phyloP scores from a whole-genome alignment of 1,139 yeast genomes.

The Maudiozyma humilis region DNA sequence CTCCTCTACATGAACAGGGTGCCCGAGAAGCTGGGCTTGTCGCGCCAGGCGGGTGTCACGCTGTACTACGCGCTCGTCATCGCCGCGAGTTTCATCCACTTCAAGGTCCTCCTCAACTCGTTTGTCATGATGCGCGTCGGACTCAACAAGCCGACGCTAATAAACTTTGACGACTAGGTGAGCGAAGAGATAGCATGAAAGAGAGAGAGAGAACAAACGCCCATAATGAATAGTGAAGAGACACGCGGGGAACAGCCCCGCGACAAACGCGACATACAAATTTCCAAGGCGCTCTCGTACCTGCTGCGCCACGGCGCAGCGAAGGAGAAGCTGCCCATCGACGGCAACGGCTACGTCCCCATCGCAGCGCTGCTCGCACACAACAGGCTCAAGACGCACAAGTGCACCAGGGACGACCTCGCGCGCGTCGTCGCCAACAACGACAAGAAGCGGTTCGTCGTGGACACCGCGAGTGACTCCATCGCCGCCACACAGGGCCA shows the following conservation, averaged over 20 bases:
- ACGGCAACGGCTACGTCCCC: conserved; percentile 56
- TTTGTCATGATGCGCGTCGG: conserved; percentile 13
- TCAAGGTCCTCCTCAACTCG: conserved; percentile 10
- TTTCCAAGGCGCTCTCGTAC: conserved; percentile 69
- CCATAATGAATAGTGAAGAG: neutral
- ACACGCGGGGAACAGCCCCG: neutral
- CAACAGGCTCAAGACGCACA: conserved; percentile 48
- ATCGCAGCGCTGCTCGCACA: conserved; percentile 48
- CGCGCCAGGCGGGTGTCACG: conserved; percentile 83
- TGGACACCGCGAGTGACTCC: conserved; percentile 31
- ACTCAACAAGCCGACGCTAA: conserved; percentile 10
- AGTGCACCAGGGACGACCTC: conserved; percentile 51
- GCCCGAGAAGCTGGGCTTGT: conserved; percentile 59
- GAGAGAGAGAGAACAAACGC: neutral
- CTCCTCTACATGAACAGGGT: conserved; percentile 62
- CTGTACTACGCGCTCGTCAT: conserved; percentile 52
- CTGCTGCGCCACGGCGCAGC: conserved; percentile 77
- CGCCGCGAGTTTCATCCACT: conserved; percentile 10
- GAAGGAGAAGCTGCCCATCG: conserved; percentile 60
- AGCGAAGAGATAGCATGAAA: neutral
- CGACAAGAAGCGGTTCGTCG: conserved; percentile 60
- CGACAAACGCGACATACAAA: conserved; percentile 18
- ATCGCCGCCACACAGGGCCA: conserved; percentile 95
- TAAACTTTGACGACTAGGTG: conserved; percentile 7
- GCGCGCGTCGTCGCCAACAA: conserved; percentile 53